phyloP scores from a whole-genome alignment of 1,284 basidiomycete genomes.

The Papiliotrema nemorosa region DNA sequence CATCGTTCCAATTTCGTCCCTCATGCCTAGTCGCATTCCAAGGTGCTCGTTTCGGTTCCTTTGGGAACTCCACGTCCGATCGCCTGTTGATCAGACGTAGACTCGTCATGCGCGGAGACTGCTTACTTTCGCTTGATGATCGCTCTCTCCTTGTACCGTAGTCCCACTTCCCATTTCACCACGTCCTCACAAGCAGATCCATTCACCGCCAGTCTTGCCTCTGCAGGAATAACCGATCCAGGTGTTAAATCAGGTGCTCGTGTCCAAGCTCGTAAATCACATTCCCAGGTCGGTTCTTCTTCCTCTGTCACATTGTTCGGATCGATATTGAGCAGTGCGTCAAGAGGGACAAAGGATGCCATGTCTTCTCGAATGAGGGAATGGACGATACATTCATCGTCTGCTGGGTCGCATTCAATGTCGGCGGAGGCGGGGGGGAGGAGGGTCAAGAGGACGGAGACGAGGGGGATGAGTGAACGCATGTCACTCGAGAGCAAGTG shows the following conservation, averaged over 20 bases:
- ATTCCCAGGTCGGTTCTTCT: slow-evolving; percentile 2
- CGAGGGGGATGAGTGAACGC: too few relatives aligned
- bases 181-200: slow-evolving; percentile 23
- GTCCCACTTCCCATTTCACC: slow-evolving; percentile 19
- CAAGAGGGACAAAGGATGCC: too few relatives aligned
- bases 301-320: neutral
- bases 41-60: neutral
- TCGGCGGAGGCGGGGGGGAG: too few relatives aligned
- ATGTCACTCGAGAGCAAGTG: too few relatives aligned
- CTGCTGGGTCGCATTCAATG: too few relatives aligned
- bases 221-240: slow-evolving; percentile 10
- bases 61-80: neutral
- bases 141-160: slow-evolving; percentile 26
- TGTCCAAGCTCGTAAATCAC: slow-evolving; percentile 24
- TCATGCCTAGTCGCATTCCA: neutral
- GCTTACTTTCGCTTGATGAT: slow-evolving; percentile 25
- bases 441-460: too few relatives aligned
- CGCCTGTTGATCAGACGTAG: neutral
- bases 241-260: slow-evolving; percentile 26
- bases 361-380: too few relatives aligned
- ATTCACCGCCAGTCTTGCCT: slow-evolving; percentile 21
- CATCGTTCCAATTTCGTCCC: slow-evolving; percentile 6
- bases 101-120: neutral
- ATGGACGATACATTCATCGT: too few relatives aligned
- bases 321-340: too few relatives aligned